Evolutionary conservation across 2,329 filamentous ascomycete species (phyloP).

Genomic region (Emmonsiellopsis sp.): DNA sequence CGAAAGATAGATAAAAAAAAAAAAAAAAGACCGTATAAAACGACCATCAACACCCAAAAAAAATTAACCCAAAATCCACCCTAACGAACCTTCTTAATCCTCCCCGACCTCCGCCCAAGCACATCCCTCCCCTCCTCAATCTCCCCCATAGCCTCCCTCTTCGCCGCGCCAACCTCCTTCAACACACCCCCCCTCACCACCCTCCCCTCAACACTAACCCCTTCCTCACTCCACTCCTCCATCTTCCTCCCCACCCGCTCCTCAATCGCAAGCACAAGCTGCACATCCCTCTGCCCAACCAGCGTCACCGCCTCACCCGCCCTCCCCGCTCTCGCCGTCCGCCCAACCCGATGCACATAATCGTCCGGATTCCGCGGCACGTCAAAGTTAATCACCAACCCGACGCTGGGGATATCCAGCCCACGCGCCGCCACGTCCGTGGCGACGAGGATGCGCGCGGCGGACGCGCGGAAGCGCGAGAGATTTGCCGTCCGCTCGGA

Average conservation of each 20-base stretch:
- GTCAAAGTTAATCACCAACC: constrained; percentile 88
- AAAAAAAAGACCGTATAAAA: constrained; percentile 4
- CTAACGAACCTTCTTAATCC: constrained; percentile 33
- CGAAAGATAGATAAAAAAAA: constrained; percentile 10
- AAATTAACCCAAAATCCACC: not conserved
- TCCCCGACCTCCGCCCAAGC: constrained; percentile 62
- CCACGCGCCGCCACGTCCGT: constrained; percentile 92
- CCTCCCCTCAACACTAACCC: constrained; percentile 85
- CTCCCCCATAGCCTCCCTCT: constrained; percentile 79
- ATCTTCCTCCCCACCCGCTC: constrained; percentile 66
- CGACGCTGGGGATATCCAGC: constrained; percentile 89
- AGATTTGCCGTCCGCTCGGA: constrained; percentile 78
- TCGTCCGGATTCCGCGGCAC: constrained; percentile 93
- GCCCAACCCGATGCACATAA: constrained; percentile 92
- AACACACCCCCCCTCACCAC: constrained; percentile 69
- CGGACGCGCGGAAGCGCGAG: constrained; percentile 79
- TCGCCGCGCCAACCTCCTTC: constrained; percentile 90
- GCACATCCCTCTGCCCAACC: constrained; percentile 86
- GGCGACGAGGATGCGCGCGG: constrained; percentile 81
- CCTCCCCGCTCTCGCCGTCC: constrained; percentile 85
- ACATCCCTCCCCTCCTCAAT: constrained; percentile 90
- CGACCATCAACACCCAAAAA: not conserved
- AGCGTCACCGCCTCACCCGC: constrained; percentile 75
- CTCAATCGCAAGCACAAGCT: constrained; percentile 85
- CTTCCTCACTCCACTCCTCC: constrained; percentile 77